phyloP scores from a whole-genome alignment of 2,329 filamentous ascomycete species.

The Pseudopyricularia cyperi region DNA sequence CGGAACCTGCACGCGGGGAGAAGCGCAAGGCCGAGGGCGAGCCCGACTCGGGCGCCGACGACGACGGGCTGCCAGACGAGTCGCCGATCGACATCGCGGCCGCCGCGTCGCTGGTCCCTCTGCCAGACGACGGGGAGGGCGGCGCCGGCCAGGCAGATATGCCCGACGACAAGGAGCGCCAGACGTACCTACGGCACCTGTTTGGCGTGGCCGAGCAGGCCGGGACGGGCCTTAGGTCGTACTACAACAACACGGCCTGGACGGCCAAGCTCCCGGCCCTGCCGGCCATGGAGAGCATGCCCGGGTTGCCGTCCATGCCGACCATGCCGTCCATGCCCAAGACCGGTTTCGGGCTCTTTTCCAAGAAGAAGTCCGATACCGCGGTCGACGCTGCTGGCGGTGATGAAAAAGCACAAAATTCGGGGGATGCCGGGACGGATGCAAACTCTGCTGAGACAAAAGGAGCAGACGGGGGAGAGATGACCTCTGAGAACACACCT shows the following conservation, averaged over 20 bases:
- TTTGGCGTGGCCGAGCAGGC: constrained; percentile 35
- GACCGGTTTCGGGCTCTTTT: constrained; percentile 1
- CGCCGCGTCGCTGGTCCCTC: constrained; percentile 33
- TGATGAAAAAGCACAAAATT: not conserved
- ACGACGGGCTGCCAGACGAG: constrained; percentile 23
- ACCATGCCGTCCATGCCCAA: constrained; percentile 8
- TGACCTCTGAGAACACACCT: not conserved
- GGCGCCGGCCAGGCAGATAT: constrained; percentile 15
- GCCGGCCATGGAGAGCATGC: constrained; percentile 13
- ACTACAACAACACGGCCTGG: constrained; percentile 5
- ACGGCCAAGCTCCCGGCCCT: constrained; percentile 29
- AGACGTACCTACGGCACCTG: constrained; percentile 34
- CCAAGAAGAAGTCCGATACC: constrained; percentile 2
- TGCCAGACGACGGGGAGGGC: constrained; percentile 27
- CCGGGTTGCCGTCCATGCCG: constrained; percentile 17
- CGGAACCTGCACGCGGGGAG: not conserved
- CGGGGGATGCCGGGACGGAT: not conserved
- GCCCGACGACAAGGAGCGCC: constrained; percentile 18
- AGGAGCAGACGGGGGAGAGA: not conserved
- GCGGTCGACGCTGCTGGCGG: not conserved
- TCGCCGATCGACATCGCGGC: constrained; percentile 40
- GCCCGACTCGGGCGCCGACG: constrained; percentile 17
- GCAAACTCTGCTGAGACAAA: not conserved
- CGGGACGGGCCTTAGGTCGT: constrained; percentile 25
- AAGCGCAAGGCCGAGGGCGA: constrained; percentile 6